Evolutionary conservation across 2,329 filamentous ascomycete species (phyloP).

Genomic region (Ambrosiella xylebori): DNA sequence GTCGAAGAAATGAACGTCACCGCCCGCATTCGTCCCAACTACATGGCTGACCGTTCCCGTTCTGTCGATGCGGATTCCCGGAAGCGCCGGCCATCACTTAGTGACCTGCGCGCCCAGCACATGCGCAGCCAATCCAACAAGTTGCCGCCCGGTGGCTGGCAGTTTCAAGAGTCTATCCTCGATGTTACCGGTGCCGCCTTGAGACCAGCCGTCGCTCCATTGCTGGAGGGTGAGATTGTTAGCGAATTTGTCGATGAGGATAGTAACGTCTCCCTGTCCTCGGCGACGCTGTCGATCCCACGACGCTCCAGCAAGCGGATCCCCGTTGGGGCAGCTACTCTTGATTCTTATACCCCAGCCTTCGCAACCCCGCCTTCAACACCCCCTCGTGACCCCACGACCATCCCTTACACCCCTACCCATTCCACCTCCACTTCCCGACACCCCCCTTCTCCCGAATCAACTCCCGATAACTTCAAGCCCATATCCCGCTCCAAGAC

Average conservation of each 20-base stretch:
- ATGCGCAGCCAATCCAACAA: conserved; percentile 5
- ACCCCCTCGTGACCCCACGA: neutral
- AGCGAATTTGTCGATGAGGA: neutral
- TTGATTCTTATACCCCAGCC: neutral
- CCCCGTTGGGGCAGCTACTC: neutral
- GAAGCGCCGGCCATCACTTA: neutral
- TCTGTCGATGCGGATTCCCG: conserved; percentile 1
- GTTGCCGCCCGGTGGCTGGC: conserved; percentile 7
- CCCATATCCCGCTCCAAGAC: conserved; percentile 1
- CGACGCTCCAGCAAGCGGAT: conserved; percentile 2
- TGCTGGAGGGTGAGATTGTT: conserved; percentile 9
- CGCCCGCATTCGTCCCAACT: neutral
- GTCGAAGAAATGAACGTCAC: neutral
- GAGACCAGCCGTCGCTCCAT: conserved; percentile 1
- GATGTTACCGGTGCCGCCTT: conserved; percentile 9
- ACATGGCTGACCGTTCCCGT: conserved; percentile 5
- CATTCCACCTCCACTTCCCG: neutral
- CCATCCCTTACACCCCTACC: neutral
- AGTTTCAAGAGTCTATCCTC: conserved; percentile 11
- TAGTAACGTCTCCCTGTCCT: neutral
- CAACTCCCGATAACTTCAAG: neutral
- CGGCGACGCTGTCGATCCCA: neutral
- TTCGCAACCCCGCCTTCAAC: neutral
- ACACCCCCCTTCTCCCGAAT: neutral
- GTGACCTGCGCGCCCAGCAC: conserved; percentile 4